Conservation (phyloP, 2,329 filamentous ascomycete species). For the Pezicula neosporulosa region DNA sequence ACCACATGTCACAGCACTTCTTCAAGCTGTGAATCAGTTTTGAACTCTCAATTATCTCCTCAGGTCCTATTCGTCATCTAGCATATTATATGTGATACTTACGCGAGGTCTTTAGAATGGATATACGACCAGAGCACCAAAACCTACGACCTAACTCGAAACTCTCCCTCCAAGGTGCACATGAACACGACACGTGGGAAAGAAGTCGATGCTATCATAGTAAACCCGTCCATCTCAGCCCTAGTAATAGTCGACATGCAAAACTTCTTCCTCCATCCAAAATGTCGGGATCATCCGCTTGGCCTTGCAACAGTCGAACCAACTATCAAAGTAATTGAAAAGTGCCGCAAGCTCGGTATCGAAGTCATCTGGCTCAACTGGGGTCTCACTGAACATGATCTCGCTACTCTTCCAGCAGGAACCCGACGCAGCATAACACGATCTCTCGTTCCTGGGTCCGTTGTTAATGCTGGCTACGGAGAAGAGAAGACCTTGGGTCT, state of each 20-base stretch:
- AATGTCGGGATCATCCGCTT: slow-evolving; percentile 33
- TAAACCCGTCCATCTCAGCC: slow-evolving; percentile 37
- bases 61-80: not conserved
- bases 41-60: not conserved
- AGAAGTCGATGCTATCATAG: slow-evolving; percentile 5
- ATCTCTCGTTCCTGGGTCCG: slow-evolving; percentile 17
- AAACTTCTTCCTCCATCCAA: slow-evolving; percentile 43
- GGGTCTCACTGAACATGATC: slow-evolving; percentile 50
- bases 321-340: slow-evolving; percentile 34
- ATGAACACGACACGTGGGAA: not conserved
- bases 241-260: slow-evolving; percentile 48
- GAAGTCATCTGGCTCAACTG: slow-evolving; percentile 51
- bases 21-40: too few species aligned
- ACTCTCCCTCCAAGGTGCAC: not conserved
- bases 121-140: not conserved
- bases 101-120: not conserved
- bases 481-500: slow-evolving; percentile 39
- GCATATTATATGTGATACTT: not conserved
- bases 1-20: too few species aligned
- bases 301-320: slow-evolving; percentile 37
- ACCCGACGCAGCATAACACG: slow-evolving; percentile 43
- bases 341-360: slow-evolving; percentile 44
- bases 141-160: not conserved
- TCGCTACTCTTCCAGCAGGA: slow-evolving; percentile 44
- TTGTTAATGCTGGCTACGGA: slow-evolving; percentile 33